Evolutionary conservation across 208 protist genomes (phyloP), one percentile per base, ranked within the genome.

Genomic region (Strigomonas galati): DNA sequence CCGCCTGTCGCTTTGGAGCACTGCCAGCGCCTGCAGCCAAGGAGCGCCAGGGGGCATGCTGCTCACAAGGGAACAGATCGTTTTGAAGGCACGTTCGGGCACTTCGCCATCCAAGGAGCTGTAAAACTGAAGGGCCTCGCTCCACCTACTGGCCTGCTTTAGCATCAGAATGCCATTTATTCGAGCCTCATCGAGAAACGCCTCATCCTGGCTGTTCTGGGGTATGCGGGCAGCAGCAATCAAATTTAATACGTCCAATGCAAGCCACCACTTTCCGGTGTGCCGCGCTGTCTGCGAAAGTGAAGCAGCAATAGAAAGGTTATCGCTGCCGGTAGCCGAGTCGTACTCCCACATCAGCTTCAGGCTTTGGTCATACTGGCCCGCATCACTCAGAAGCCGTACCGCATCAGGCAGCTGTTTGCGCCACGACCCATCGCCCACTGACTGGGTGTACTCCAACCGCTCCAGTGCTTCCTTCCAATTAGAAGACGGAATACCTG

Each of bases 381-480:
- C 84, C 10, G 85, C 89, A 76, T 94, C 89, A 68, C 85, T 91
- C 24, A 94, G 78, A n/a, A 94, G 76, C 19, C 89, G 81, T 56
- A 94, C 65, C 19, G 84, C 86, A 12, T 61, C 58, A 1, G 82
- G 77, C 6, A 91, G 62, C 30, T 62, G 53, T 17, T 69, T 44
- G 30, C 76, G 85, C 85, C 85, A 91, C n/a, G 68, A 61, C 26
- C 67, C 65, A 68, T 81, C 68, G 1, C 69, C 80, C 4, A 26
- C 35, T 2, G 62, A 0, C 5, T 53, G 19, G n/a, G 59, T 54
- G 48, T 27, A 21, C 21, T 65, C 60, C 44, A 84, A 55, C 35
- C 49, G 48, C 27, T 61, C 24, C 21, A 93, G 72, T 23, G 84
- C 81, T 0, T 56, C 74, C 54, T 65, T 51, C 84, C 87, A 93